Base-by-base conservation (phyloP, 2,329 filamentous ascomycete genomes). In the Knoxdaviesia capensis region DNA sequence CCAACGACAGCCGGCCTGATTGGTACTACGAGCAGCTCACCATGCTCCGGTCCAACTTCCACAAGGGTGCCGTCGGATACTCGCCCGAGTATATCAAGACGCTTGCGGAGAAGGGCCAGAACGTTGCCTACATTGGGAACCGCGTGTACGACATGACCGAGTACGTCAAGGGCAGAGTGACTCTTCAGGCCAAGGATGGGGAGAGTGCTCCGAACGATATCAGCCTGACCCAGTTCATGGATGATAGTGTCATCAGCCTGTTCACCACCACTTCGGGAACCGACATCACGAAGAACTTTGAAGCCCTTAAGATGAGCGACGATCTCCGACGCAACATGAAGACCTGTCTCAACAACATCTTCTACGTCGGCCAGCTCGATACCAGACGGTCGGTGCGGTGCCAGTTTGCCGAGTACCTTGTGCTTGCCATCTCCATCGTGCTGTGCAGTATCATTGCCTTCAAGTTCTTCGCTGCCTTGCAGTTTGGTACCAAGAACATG, bases 381-480 rank as follows among this genome's bases (percentile, higher is more conserved):
- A 96, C 88, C 2, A 72, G 90, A 65, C 86, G 82, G 60, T 94
- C 88, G 1, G 60, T 74, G 1, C 74, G 75, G 46, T 98, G 90
- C 63, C 67, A 80, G 48, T 96, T 98, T 54, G 77, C 90, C 30
- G 78, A 79, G 45, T 98, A 96, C 59, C 75, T 98, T 48, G 69
- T 96, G 20, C 69, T 98, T 34, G 81, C 80, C 4, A 77, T 98
- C 41, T 87, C 88, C 0, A 68, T 85, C 48, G 50, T 94, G 44
- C 66, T 98, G 38, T 80, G 78, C 51, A 69, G 70, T 38, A 78
- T 98, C 47, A 88, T 98, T 50, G 74, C 71, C 11, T 92, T 96
- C 75, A 98, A 98, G 59, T 98, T 98, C 65, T 70, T 96, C 49
- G 92, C 92, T 32, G 90, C 90, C 6, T 69, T 98, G 45, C 90